Evolutionary conservation across 2,329 filamentous ascomycete species (phyloP), one percentile per base, ranked within the genome.

Genomic region (Cytospora piceae): DNA sequence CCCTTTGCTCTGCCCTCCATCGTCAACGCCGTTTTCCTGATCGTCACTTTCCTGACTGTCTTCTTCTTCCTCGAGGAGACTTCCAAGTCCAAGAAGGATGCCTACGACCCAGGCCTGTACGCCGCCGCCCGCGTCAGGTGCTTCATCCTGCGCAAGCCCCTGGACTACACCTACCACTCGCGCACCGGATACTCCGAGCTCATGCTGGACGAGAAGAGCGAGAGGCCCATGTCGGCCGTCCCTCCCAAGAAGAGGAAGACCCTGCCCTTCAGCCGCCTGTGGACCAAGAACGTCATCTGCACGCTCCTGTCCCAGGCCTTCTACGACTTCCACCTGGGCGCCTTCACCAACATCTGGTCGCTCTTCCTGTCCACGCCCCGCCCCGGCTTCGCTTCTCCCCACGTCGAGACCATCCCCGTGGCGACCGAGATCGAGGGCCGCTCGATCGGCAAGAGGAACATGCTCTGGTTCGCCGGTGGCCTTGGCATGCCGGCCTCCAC

Each of bases 1-100:
- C 90, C 90, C 0, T 92, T 89, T 76, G 88, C 88, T 1, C 77
- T 92, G 49, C 90, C 90, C 0, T 91, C 90, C 71, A 75, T 92
- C 0, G 78, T 91, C 58, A 91, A 87, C 71, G 87, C 86, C 1
- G 67, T 82, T 0, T 87, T 90, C 64, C 81, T 92, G 14, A 74
- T 85, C 3, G 72, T 79, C 1, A 85, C 87, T 0, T 81, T 85
- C 0, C 58, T 83, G 5, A 77, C 82, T 2, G 82, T 90, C 2
- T 79, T 90, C 64, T 79, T 92, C 29, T 88, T 87, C 15, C 80
- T 92, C 1, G 88, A 92, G 74, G 58, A 83, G 81, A 85, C 83
- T 2, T 78, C 82, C 31, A 77, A 76, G 32, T 75, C 78, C 46
- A 80, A 82, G 67, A 78, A 78, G 64, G 75, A 77, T 51, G 80